These are phyloP conservation scores for Peltaster fructicola DNA, from an alignment of 2,329 filamentous ascomycete genomes.

Conservation along the genomic window DNA sequence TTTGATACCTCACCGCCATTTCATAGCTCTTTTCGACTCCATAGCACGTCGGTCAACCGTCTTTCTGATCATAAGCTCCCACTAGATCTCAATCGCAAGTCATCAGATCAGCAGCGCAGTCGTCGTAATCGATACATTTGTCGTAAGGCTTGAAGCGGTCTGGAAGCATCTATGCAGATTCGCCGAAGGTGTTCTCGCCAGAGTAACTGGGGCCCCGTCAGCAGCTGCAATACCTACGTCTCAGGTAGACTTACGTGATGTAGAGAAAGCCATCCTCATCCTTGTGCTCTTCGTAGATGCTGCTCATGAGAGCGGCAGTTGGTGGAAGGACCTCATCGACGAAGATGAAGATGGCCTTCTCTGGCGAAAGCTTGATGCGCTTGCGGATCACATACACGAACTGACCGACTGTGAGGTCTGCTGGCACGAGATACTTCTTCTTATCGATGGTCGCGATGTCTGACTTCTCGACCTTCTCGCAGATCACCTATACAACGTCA, in stretches of 20 bases:
- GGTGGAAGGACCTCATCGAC: constrained; percentile 95
- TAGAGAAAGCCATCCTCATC: constrained; percentile 79
- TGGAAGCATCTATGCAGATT: constrained; percentile 19
- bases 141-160: neutral
- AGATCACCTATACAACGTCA: constrained; percentile 91
- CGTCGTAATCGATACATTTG: neutral
- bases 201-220: constrained; percentile 46
- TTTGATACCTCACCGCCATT: too few relatives aligned
- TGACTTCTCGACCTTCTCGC: constrained; percentile 98
- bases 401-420: constrained; percentile 95
- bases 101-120: too few relatives aligned
- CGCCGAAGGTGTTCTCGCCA: constrained; percentile 95
- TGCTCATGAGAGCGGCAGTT: constrained; percentile 95
- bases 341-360: constrained; percentile 99
- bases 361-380: constrained; percentile 96
- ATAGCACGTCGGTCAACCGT: too few relatives aligned
- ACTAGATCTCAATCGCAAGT: too few relatives aligned
- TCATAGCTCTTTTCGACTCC: too few relatives aligned
- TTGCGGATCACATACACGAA: constrained; percentile 99
- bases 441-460: constrained; percentile 99
- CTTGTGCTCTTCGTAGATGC: constrained; percentile 99
- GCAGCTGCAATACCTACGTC: neutral
- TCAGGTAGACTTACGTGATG: constrained; percentile 54
- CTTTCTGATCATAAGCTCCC: too few relatives aligned
- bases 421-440: constrained; percentile 98